Evolutionary conservation across 140 eudicot genomes (phyloP).

Genomic region (Bidens hawaiensis): DNA sequence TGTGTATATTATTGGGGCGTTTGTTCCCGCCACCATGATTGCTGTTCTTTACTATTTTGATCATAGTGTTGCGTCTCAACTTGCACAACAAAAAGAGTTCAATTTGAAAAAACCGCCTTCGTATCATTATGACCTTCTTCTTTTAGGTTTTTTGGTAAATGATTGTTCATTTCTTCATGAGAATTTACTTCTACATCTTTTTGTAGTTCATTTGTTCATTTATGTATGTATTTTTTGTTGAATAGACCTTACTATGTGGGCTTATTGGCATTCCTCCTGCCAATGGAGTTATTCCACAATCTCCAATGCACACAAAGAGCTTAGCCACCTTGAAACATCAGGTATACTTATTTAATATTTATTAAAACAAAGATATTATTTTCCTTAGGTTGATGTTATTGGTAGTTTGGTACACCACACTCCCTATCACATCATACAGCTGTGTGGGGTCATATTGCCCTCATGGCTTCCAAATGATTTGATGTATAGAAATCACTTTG

Average conservation of each 20-base stretch:
- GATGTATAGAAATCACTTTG: no score
- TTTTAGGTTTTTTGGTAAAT: constrained; percentile 79
- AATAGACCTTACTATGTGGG: constrained; percentile 82
- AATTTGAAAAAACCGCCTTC: constrained; percentile 93
- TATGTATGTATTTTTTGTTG: not conserved
- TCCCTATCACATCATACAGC: no score
- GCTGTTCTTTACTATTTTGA: constrained; percentile 96
- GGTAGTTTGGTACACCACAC: no score
- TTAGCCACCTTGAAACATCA: constrained; percentile 96
- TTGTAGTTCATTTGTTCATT: not conserved
- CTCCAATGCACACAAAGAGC: constrained; percentile 98
- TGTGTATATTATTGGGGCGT: constrained; percentile 83
- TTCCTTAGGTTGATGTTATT: no score
- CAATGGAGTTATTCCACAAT: constrained; percentile 97
- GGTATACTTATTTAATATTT: constrained; percentile 33
- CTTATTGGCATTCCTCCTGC: constrained; percentile 96
- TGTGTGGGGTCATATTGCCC: no score
- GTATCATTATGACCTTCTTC: constrained; percentile 95
- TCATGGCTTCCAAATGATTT: no score
- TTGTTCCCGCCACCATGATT: constrained; percentile 97
- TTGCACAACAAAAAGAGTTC: constrained; percentile 89
- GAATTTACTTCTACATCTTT: not conserved
- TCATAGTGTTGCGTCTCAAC: constrained; percentile 98
- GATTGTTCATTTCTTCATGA: not conserved
- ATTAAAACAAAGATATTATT: not conserved